These are phyloP conservation scores for Amanita brunnescens DNA, from an alignment of 768 basidiomycete species.

Conservation along the genomic window DNA sequence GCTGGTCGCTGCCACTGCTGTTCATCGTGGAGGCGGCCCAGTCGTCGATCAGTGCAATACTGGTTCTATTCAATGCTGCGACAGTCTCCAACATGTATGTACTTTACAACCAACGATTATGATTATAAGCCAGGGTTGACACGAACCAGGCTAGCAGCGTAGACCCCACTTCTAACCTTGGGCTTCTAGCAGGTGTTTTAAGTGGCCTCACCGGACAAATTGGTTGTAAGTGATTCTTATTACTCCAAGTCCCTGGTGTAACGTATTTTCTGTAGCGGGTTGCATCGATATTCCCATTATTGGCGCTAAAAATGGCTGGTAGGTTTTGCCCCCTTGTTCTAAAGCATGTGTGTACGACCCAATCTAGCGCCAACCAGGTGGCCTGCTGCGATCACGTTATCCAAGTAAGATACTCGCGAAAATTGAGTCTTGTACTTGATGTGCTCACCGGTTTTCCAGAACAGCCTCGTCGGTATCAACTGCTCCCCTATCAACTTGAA, in stretches of 20 bases:
- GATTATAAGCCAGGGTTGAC: background rate
- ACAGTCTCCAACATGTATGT: slow-evolving; percentile 12
- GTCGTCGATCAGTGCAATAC: slow-evolving; percentile 14
- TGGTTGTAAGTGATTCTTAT: slow-evolving; percentile 11
- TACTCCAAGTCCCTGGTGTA: background rate
- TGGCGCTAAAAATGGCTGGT: slow-evolving; percentile 13
- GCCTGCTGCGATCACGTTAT: slow-evolving; percentile 20
- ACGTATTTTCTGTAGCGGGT: slow-evolving; percentile 8
- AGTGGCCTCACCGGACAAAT: slow-evolving; percentile 11
- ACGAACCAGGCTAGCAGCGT: background rate
- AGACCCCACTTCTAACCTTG: too few species aligned
- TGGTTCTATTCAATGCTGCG: slow-evolving; percentile 16
- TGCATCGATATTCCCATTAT: slow-evolving; percentile 15
- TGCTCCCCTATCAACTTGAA: slow-evolving; percentile 16
- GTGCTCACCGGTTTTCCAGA: slow-evolving; percentile 1
- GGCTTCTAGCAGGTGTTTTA: slow-evolving; percentile 10
- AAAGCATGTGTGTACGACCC: background rate
- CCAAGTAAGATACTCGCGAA: slow-evolving; percentile 9
- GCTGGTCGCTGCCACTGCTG: slow-evolving; percentile 13
- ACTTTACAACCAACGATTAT: background rate
- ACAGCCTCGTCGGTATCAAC: slow-evolving; percentile 11
- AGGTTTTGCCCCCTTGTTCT: background rate
- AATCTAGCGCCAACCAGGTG: slow-evolving; percentile 12
- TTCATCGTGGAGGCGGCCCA: slow-evolving; percentile 10
- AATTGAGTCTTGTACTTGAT: background rate